Base-by-base conservation (phyloP, 768 basidiomycete species). In the Piloderma croceum region DNA sequence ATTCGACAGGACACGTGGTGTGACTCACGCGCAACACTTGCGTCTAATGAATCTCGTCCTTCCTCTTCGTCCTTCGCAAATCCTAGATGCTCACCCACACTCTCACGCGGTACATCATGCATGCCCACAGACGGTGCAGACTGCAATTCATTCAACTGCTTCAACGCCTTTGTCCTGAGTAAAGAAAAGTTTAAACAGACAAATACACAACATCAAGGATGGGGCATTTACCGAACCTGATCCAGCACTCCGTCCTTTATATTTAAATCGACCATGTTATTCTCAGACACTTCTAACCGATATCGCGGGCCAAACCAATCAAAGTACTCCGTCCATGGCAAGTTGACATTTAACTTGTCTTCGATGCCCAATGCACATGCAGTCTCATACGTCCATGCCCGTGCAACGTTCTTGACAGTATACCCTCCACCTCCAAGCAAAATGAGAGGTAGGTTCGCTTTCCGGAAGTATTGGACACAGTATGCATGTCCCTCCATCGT, bases 291-390 rank as follows among this genome's bases (percentile, higher is more conserved):
- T 54, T 97, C 93, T 25, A 99, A 70, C 45, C 92, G 73, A 62
- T 93, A 99, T 45, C 92, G 70, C 13, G 94, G 94, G 0, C 93
- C 96, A 59, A 93, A 98, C 83, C 92, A 99, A 60, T 98, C 94
- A 57, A 97, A 89, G 59, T 92, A 94, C 50, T 82, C 77, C 60
- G 83, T 88, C 79, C 81, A 90, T 2, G 87, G 88, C 43, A 91
- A 62, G 49, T 87, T 83, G 15, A 74, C 72, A 55, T 90, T 82
- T 39, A 88, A 81, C 10, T 74, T 74, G 31, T 87, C 68, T 54
- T 92, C 84, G 33, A 86, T 74, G 2, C 90, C 93, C n/a, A 92
- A 74, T 17, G 90, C 89, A 53, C 93, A 86, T 1, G 91, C 94
- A 0, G 96, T 99, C 62, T 99, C 94, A 66, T 89, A 94, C 22